These are phyloP conservation scores for Spencermartinsiella ligniputridi DNA, from an alignment of 1,139 yeast species.

Conservation along the genomic window DNA sequence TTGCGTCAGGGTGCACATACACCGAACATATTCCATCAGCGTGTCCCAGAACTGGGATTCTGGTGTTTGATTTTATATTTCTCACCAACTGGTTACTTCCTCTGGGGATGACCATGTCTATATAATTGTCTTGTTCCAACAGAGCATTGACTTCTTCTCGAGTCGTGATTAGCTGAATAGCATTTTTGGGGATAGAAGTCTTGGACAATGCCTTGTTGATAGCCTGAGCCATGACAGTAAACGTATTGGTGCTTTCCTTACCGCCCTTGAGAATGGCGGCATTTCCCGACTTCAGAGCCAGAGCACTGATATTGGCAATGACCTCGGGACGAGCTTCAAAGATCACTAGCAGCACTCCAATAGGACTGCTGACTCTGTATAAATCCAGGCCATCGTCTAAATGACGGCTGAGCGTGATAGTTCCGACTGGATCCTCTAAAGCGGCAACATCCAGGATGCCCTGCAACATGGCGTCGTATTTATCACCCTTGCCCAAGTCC, in stretches of 20 bases:
- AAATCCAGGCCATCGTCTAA: slow-evolving; percentile 83
- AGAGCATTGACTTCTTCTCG: slow-evolving; percentile 86
- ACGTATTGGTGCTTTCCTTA: slow-evolving; percentile 82
- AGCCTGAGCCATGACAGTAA: slow-evolving; percentile 72
- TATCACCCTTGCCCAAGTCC: slow-evolving; percentile 75
- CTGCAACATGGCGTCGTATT: slow-evolving; percentile 89
- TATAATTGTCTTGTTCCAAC: slow-evolving; percentile 77
- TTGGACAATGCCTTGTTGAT: slow-evolving; percentile 55
- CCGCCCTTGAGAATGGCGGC: slow-evolving; percentile 98
- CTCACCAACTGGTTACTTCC: slow-evolving; percentile 91
- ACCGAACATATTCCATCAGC: slow-evolving; percentile 97
- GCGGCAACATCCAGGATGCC: slow-evolving; percentile 90
- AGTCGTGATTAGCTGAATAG: slow-evolving; percentile 82
- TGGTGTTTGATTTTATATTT: slow-evolving; percentile 77
- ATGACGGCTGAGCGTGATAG: slow-evolving; percentile 71
- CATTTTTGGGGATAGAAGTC: slow-evolving; percentile 69
- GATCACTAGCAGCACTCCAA: slow-evolving; percentile 87
- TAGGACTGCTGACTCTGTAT: slow-evolving; percentile 83
- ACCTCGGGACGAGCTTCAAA: slow-evolving; percentile 98
- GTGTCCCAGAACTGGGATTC: slow-evolving; percentile 96
- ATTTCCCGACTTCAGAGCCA: slow-evolving; percentile 87
- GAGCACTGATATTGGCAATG: slow-evolving; percentile 92
- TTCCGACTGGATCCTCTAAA: slow-evolving; percentile 87
- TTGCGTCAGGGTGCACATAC: slow-evolving; percentile 73
- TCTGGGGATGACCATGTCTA: slow-evolving; percentile 94